Base-by-base conservation (phyloP, 257 asterid species). In the Linaria vulgaris region DNA sequence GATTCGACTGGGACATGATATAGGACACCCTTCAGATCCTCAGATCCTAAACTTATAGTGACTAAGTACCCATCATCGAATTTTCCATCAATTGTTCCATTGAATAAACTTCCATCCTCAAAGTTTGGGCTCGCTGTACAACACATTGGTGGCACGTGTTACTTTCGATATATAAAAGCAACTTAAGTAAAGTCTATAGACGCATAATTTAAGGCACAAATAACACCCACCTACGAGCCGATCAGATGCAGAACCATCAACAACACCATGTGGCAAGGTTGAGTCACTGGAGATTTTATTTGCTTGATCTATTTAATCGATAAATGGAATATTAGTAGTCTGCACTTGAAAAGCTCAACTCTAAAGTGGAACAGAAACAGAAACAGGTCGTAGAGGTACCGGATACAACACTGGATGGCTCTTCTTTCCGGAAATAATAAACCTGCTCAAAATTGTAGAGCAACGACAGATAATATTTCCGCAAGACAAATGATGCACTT, bases 361-460 rank as follows among this genome's bases (percentile, higher is more conserved):
- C 43, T 15, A 41, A 4, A 23, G 14, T 52, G 44, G 51, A 54
- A 63, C 30, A 52, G 57, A 56, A 57, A 16, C 23, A 59, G 19
- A 49, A 63, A 63, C 30, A 15, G 63, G 59, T 37, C 34, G 59
- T 63, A 66, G 58, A 34, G 61, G 39, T 69, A 88, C 95, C 91
- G 9, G 84, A 47, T 52, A 44, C 66, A 46, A 83, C 64, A 46
- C 62, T 16, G 52, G 76, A 57, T 37, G 91, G 88, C 72, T 73
- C 80, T 76, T 83, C 88, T 80, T 81, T 92, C 69, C 91, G 80
- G 24, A 86, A 85, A 76, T 89, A 92, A 75, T 89, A 94, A 59
- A 81, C 97, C 83, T 90, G 97, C 85, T 94, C 97, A 55, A 94
- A 94, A 80, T 90, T 96, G 77, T 87, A 90, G 55, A 94, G 95